A percentile compares a stretch with the other conserved stretches of the same genome.
phyloP scores from a whole-genome alignment of 23 red algal genomes.

The Gracilaria gracilis region DNA sequence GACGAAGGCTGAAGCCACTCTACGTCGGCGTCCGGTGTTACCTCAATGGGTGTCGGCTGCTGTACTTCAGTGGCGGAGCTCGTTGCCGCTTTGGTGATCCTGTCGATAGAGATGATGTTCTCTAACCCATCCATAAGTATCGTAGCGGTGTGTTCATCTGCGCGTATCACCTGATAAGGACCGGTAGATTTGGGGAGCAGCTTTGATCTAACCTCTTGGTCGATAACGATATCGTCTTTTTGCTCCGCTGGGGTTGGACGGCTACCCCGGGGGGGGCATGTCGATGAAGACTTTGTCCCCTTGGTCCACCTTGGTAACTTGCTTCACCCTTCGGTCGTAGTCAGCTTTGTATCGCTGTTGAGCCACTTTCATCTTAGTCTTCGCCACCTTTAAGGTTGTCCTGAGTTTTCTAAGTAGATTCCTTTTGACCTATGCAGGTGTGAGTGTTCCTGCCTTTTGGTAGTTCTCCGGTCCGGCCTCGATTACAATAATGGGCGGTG shows the following conservation, averaged over 20 bases:
- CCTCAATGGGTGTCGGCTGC: background rate
- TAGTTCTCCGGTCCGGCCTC: background rate
- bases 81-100: background rate
- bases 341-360: constrained; percentile 1
- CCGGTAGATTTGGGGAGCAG: background rate
- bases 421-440: background rate
- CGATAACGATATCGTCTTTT: background rate
- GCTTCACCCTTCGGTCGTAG: background rate
- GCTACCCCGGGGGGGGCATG: background rate
- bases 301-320: too few relatives aligned
- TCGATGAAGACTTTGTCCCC: constrained; percentile 4
- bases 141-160: background rate
- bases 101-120: background rate
- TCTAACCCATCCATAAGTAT: background rate
- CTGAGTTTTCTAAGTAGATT: background rate
- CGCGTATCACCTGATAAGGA: background rate
- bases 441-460: too few relatives aligned
- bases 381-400: background rate
- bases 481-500: background rate
- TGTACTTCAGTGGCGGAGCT: background rate
- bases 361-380: background rate
- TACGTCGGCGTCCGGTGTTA: background rate
- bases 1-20: too few relatives aligned
- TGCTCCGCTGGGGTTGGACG: background rate
- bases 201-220: background rate